Base-by-base conservation (phyloP, 2,329 filamentous ascomycete genomes). In the Mariannaea sp. region DNA sequence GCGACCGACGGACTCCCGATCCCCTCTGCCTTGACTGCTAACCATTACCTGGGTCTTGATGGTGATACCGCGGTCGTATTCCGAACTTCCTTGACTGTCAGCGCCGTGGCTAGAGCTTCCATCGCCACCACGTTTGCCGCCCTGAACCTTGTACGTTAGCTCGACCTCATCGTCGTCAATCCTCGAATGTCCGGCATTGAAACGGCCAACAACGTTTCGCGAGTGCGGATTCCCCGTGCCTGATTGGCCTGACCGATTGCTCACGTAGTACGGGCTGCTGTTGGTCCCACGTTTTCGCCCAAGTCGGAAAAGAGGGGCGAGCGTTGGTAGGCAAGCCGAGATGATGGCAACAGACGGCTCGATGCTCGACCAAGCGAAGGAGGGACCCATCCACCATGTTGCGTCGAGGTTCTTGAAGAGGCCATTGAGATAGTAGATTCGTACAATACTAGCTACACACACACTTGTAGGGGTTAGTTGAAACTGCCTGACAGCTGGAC, bases 311-410 rank as follows among this genome's bases (percentile, higher is more conserved):
- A 58, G 49, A 8, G 56, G 56, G 3, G 53, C 56, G 7, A 53
- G 51, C 3, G 53, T 56, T 7, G 56, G 56, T 9, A 58, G 49
- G 13, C 56, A 58, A 4, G 56, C 56, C 2, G 53, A 58, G 30
- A 58, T 48, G 27, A 58, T 56, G 41, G 48, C 53, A 2, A 58
- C 53, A 1, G 49, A 58, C 2, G 56, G 56, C 12, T 58, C 53
- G 29, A 56, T 56, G 30, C 45, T 48, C 20, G 56, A 58, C 56
- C 56, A 58, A 10, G 46, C 49, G 38, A 58, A 56, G 3, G 49
- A 49, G 2, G 49, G 53, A 3, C 49, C 53, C 56, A 58, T 58
- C 43, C 49, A 49, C 53, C 53, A 58, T 3, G 56, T 49, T 16
- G 27, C 46, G 20, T 56, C 56, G 10, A 17, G 4, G 20, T 49